Evolutionary conservation across 2,329 filamentous ascomycete species (phyloP), one percentile per base, ranked within the genome.

Genomic region (Seiridium cupressi): DNA sequence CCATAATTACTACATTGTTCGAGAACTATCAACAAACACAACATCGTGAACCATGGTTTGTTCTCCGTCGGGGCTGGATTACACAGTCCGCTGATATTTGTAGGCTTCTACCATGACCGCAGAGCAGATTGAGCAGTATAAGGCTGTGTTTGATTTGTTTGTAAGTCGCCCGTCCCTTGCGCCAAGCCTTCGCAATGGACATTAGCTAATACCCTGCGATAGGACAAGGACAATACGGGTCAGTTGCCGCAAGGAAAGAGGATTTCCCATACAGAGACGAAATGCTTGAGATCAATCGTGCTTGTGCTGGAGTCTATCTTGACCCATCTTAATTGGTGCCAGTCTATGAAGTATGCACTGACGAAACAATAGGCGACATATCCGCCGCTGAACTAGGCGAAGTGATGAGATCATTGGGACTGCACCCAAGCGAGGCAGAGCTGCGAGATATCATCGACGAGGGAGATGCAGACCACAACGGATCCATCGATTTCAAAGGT

Each of bases 181-280:
- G 9, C 51, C 11, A 44, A 18, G 11, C 8, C 44, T 31, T 13
- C 7, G 10, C 51, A 8, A n/a, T 42, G 11, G 7, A 31, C 11
- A 42, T 9, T 18, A 38, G 49, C 49, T 53, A 35, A 53, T 32
- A 38, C 4, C 18, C 31, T 10, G 31, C 10, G 11, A 26, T 42
- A 55, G 51, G 51, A 55, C 18, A 55, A 55, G n/a, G 51, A 55
- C 40, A 44, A 34, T n/a, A 55, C 51, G 8, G 51, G 51, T 55
- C 4, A 26, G 40, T 42, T 13, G 4, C 9, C 38, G n/a, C 11
- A 55, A n/a, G 8, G 18, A 26, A 26, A 26, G 18, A 26, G 18
- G 18, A 26, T 2, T 26, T 26, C 18, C 18, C 18, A 26, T 26
- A 26, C 18, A 26, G 18, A 26, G 18, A 26, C 18, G 18, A 26